Percentiles rank a stretch among this genome's conserved stretches.
These are phyloP conservation scores for Suillus cothurnatus DNA, from an alignment of 768 basidiomycete genomes.

Conservation along the genomic window DNA sequence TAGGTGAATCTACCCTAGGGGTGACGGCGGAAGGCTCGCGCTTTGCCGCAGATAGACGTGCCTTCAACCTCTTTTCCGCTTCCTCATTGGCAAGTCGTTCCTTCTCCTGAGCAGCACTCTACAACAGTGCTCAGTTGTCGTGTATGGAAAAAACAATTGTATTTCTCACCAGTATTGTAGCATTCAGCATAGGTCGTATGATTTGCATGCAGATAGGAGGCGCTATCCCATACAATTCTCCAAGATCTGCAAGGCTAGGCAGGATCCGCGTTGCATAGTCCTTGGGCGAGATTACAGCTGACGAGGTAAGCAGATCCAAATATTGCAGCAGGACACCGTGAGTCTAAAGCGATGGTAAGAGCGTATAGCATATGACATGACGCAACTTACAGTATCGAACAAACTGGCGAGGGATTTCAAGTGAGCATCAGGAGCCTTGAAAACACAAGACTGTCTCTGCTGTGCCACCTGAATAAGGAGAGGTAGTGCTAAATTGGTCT, in stretches of 20 bases:
- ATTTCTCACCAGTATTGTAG: conserved; percentile 55
- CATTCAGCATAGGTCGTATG: conserved; percentile 78
- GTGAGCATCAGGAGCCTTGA: conserved; percentile 70
- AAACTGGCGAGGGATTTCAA: conserved; percentile 85
- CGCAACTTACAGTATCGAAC: conserved; percentile 78
- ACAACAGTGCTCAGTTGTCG: conserved; percentile 12
- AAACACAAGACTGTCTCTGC: conserved; percentile 85
- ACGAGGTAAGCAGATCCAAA: conserved; percentile 80
- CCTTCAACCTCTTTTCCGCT: conserved; percentile 80
- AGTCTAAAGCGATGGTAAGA: conserved; percentile 53
- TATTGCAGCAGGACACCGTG: conserved; percentile 94
- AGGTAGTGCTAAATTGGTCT: conserved; percentile 78
- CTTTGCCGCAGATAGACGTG: conserved; percentile 70
- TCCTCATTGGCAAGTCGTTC: conserved; percentile 72
- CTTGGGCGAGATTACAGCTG: conserved; percentile 62
- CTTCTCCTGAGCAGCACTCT: conserved; percentile 74
- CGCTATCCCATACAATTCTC: conserved; percentile 75
- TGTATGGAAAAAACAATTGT: conserved; percentile 1
- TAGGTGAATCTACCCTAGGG: conserved; percentile 70
- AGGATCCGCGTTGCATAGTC: conserved; percentile 77
- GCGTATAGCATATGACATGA: conserved; percentile 17
- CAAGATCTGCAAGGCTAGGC: conserved; percentile 75
- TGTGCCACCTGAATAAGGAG: conserved; percentile 92
- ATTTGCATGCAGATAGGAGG: conserved; percentile 94
- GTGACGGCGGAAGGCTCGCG: conserved; percentile 59